Conservation (phyloP, 2,329 filamentous ascomycete species). For the Nigrospora osmanthi region DNA sequence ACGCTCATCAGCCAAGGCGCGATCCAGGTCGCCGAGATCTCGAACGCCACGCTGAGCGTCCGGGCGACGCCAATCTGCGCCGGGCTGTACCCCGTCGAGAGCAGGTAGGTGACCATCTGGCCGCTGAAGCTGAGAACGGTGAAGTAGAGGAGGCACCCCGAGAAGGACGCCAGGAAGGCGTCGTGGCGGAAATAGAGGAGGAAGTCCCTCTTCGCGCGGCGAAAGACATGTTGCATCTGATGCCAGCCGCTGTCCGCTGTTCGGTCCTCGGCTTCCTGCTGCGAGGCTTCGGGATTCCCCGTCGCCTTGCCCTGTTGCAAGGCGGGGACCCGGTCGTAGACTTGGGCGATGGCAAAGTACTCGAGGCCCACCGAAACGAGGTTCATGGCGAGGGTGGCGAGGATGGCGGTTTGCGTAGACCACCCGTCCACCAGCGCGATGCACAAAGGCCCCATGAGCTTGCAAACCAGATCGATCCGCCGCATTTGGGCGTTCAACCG, state of each 20-base stretch:
- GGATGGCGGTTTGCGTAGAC: constrained; percentile 37
- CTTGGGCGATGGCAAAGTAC: constrained; percentile 8
- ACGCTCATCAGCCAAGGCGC: constrained; percentile 46
- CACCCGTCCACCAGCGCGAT: constrained; percentile 39
- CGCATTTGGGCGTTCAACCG: constrained; percentile 45
- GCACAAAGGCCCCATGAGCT: constrained; percentile 43
- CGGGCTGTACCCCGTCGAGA: constrained; percentile 43
- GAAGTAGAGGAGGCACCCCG: constrained; percentile 52
- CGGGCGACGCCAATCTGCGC: constrained; percentile 45
- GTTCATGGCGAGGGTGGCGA: constrained; percentile 38
- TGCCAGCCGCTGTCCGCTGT: neutral
- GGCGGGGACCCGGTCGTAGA: constrained; percentile 14
- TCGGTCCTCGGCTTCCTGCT: neutral
- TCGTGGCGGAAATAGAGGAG: constrained; percentile 42
- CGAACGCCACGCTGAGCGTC: constrained; percentile 43
- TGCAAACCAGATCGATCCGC: constrained; percentile 51
- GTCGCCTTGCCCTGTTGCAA: constrained; percentile 2
- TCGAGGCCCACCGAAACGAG: constrained; percentile 26
- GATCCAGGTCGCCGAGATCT: constrained; percentile 53
- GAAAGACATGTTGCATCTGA: neutral
- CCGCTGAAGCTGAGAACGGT: constrained; percentile 52
- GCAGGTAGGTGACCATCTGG: constrained; percentile 58
- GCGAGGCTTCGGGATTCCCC: neutral
- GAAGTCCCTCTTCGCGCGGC: neutral
- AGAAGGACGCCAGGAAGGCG: constrained; percentile 53